Evolutionary conservation across 2,329 filamentous ascomycete species (phyloP).

Genomic region (Capronia coronata): DNA sequence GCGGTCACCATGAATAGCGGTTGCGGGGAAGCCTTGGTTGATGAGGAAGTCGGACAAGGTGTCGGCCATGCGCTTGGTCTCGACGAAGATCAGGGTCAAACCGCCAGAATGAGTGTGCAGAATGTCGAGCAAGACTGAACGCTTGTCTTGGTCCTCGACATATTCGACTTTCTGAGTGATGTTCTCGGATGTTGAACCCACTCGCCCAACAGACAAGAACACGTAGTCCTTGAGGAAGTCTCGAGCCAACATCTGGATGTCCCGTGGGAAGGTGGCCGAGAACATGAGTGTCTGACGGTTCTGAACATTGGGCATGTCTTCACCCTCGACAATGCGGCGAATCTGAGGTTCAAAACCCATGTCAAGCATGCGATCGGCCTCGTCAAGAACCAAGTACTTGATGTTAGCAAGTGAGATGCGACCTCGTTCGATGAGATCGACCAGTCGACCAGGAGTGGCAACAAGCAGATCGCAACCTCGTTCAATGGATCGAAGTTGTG

Average conservation of each 20-base stretch:
- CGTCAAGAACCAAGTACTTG: slow-evolving; percentile 97
- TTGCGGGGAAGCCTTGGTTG: slow-evolving; percentile 97
- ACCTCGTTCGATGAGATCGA: slow-evolving; percentile 96
- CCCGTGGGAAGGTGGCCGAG: slow-evolving; percentile 96
- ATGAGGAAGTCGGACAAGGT: slow-evolving; percentile 96
- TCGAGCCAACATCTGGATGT: slow-evolving; percentile 97
- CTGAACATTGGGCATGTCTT: slow-evolving; percentile 86
- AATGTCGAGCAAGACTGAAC: slow-evolving; percentile 93
- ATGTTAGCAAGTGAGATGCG: slow-evolving; percentile 97
- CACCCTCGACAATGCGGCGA: slow-evolving; percentile 93
- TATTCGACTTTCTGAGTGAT: slow-evolving; percentile 99
- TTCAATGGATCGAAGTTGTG: slow-evolving; percentile 96
- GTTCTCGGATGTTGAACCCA: slow-evolving; percentile 99
- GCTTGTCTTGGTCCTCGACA: slow-evolving; percentile 94
- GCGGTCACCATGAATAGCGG: slow-evolving; percentile 96
- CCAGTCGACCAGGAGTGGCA: slow-evolving; percentile 91
- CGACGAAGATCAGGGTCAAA: slow-evolving; percentile 94
- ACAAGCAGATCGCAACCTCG: slow-evolving; percentile 94
- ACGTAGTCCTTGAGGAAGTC: slow-evolving; percentile 99
- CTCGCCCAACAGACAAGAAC: slow-evolving; percentile 96
- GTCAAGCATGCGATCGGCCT: slow-evolving; percentile 99
- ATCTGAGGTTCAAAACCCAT: slow-evolving; percentile 99
- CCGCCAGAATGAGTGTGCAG: slow-evolving; percentile 87
- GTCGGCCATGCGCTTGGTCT: slow-evolving; percentile 99
- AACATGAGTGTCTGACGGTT: slow-evolving; percentile 99